Conservation (phyloP, 2,329 filamentous ascomycete species). For the Xenoacremonium recifei region DNA sequence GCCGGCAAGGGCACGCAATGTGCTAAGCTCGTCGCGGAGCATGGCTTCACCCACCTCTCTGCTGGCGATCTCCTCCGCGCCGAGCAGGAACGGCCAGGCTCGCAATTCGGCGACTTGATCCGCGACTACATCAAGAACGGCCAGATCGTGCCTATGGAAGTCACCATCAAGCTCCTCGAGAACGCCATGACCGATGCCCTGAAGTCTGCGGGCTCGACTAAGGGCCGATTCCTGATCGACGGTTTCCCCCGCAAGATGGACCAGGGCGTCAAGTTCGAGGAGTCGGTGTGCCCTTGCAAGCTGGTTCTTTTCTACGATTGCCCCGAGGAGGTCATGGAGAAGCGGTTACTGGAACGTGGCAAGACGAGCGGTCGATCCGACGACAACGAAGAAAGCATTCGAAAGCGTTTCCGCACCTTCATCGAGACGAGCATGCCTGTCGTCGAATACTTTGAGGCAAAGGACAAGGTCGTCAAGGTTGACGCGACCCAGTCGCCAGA, state of each 20-base stretch:
- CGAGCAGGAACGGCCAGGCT: constrained; percentile 84
- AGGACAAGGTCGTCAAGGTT: constrained; percentile 79
- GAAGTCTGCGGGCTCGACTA: constrained; percentile 43
- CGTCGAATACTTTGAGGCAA: constrained; percentile 75
- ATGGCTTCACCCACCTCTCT: constrained; percentile 89
- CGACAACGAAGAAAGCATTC: constrained; percentile 93
- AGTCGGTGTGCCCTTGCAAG: constrained; percentile 76
- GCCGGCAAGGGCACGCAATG: constrained; percentile 98
- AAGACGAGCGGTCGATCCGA: constrained; percentile 90
- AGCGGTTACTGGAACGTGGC: constrained; percentile 79
- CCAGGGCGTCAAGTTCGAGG: constrained; percentile 92
- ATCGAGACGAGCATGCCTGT: constrained; percentile 97
- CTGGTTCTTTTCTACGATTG: constrained; percentile 95
- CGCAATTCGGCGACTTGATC: constrained; percentile 90
- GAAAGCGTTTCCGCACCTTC: constrained; percentile 94
- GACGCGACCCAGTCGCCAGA: constrained; percentile 68
- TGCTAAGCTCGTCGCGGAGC: constrained; percentile 79
- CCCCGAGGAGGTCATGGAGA: constrained; percentile 84
- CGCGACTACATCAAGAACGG: constrained; percentile 91
- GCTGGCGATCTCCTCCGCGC: constrained; percentile 91
- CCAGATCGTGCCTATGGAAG: constrained; percentile 97
- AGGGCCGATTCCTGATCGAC: constrained; percentile 72
- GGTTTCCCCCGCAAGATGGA: constrained; percentile 97
- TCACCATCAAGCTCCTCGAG: constrained; percentile 89
- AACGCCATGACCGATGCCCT: constrained; percentile 83